Base-by-base conservation (phyloP, 164 flowering plant species). In the Berberis thunbergii region DNA sequence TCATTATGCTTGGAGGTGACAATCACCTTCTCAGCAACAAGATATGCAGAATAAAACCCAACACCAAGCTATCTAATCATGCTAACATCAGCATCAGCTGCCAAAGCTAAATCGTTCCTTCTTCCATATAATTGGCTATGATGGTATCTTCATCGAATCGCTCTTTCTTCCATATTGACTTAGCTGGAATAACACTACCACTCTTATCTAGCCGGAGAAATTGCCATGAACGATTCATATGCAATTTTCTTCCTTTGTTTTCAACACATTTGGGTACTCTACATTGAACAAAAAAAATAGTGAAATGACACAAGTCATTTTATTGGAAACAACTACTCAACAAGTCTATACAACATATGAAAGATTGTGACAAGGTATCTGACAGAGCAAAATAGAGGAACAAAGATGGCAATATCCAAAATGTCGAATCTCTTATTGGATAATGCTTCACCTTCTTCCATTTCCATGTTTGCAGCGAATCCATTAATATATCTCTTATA, bases 191-290 rank as follows among this genome's bases (percentile, higher is more conserved):
- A 10, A 6, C 48, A 2, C 82, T 83, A 61, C 74, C 50, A 4
- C 41, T 26, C 54, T 7, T 64, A 60, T 83, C 86, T 0, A 81
- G 54, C 63, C 81, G 81, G 57, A 88, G 63, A 61, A 86, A 86
- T 2, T 75, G 74, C 91, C 89, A 88, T 54, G 89, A 77, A 7
- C 75, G 68, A 2, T 89, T 84, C 2, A 91, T 88, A 59, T 86
- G 89, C 48, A 88, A 61, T 52, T 77, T 64, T 13, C 70, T 74
- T 55, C 70, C 81, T 13, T 69, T 61, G 76, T 79, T 76, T 60
- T 41, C 9, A 67, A 86, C 4, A 88, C 91, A 11, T 70, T 69
- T 11, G 89, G 89, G 38, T 77, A 71, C 66, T 79, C 96, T 88
- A 75, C 65, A 63, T 50, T 6, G 2, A n/a, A 13, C 9, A 8